Evolutionary conservation across 2,329 filamentous ascomycete genomes (phyloP).

Genomic region (Bimuria novae-zelandiae): DNA sequence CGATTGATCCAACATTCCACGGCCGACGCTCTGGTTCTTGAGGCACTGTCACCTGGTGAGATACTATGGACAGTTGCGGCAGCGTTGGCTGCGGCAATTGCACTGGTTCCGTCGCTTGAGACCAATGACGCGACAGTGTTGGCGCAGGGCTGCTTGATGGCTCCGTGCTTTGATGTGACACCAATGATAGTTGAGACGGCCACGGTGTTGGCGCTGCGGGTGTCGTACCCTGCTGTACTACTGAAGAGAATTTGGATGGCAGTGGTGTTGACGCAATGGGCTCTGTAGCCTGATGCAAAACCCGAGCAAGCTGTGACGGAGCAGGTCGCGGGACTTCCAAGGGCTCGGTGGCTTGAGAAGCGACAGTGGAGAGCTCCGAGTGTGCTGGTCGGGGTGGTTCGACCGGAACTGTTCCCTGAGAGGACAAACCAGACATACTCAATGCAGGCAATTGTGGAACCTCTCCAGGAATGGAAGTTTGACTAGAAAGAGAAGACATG

Average conservation of each 20-base stretch:
- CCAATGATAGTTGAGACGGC: constrained; percentile 23
- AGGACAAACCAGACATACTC: constrained; percentile 32
- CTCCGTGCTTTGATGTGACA: constrained; percentile 31
- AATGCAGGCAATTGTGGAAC: constrained; percentile 16
- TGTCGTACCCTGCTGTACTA: constrained; percentile 27
- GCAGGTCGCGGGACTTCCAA: constrained; percentile 19
- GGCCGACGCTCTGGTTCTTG: constrained; percentile 20
- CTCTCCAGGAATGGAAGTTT: constrained; percentile 24
- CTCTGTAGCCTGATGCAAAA: constrained; percentile 30
- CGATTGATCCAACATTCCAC: constrained; percentile 27
- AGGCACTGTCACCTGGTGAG: constrained; percentile 18
- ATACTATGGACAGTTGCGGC: constrained; percentile 12
- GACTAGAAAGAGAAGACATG: constrained; percentile 20
- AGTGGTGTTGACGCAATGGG: constrained; percentile 16
- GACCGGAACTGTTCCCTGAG: constrained; percentile 34
- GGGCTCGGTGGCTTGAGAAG: constrained; percentile 32
- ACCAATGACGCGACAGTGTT: constrained; percentile 5
- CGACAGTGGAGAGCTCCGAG: constrained; percentile 27
- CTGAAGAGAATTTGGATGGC: not conserved
- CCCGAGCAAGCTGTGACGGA: constrained; percentile 22
- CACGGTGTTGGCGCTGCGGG: constrained; percentile 21
- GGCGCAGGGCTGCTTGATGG: constrained; percentile 9
- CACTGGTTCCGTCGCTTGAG: constrained; percentile 24
- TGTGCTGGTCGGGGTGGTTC: constrained; percentile 19
- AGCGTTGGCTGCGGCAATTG: constrained; percentile 10